Base-by-base conservation (phyloP, 2,329 filamentous ascomycete genomes). In the Penicillium sumatraense region DNA sequence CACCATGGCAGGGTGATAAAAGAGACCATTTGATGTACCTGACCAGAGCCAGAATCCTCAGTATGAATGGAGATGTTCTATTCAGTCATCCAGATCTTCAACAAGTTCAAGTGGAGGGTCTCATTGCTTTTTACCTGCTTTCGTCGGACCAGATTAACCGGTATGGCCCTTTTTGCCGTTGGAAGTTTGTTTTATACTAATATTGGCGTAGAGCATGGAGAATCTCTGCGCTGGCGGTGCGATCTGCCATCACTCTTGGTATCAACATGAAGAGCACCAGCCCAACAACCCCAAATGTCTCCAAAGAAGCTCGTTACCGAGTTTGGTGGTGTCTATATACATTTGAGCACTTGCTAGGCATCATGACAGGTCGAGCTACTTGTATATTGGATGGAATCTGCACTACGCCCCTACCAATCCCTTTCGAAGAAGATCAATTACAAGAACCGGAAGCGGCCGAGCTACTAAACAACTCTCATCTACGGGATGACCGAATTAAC, bases 251-350 rank as follows among this genome's bases (percentile, higher is more conserved):
- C 40, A 69, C 76, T 11, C 64, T 80, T 23, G 77, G 76, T 2
- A 69, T 80, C 42, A 78, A 80, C 50, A 72, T 80, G 68, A 76
- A 72, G 49, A 79, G 72, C 51, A 72, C 70, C 20, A 77, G 74
- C 38, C 62, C 66, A 24, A 64, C 63, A 4, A 73, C 76, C 1
- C 63, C 73, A 0, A 67, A 71, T 53, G 61, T 71, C n/a, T 72
- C 75, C 23, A 79, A 78, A 56, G 76, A 78, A 61, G 70, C 73
- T 45, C 75, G 76, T n/a, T 78, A 78, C 53, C 70, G 73, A 46
- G 72, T 78, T 3, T 80, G 77, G 77, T 79, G 75, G 74, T 76
- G 75, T 50, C 62, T 79, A 2, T 77, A 78, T 50, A 70, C 68
- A 2, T 72, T 79, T 38, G 77, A 80, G 59, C 76, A 78, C 50